Base-by-base conservation (phyloP, 192 early-diverging fungal species). In the Coemansia sp. region DNA sequence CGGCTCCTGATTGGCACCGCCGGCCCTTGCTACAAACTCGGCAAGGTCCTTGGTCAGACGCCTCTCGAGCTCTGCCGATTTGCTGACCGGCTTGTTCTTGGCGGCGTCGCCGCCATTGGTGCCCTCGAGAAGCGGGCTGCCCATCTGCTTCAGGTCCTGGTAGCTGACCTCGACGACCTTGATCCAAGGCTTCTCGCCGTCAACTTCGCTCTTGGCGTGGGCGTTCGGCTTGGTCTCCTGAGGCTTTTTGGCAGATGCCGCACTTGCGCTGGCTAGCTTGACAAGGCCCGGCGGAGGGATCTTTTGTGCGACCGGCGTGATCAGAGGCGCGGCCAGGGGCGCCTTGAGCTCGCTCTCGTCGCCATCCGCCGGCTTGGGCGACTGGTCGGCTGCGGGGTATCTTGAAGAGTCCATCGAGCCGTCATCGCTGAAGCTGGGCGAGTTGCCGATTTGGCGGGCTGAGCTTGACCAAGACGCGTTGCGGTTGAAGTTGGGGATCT, bases 151-250 rank as follows among this genome's bases (percentile, higher is more conserved):
- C 29, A 81, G 56, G 11, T 75, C 78, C 59, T 61, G 56, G 51
- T 67, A 65, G 55, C 42, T 68, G 10, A 75, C 46, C 25, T 74
- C 78, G 47, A 81, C 66, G 2, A 81, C 71, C 50, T 71, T 67
- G 60, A 74, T 71, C 68, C 78, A 74, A 24, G 72, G 78, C 62
- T 65, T 67, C n/a, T 62, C 72, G 28, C 60, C 60, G 55, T 28
- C 56, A 4, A 28, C 58, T 14, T 69, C 55, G 56, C 45, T 50
- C 50, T 60, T 69, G 55, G 39, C 13, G 13, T 22, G 46, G 25
- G 60, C 60, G 59, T 56, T 60, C 8, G 51, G 18, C 23, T 62
- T 74, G 14, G 27, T 45, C 25, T 68, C 59, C n/a, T 72, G 62
- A 32, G 57, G 11, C 61, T 53, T 68, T 30, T 56, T 72, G 14